Evolutionary conservation across 192 early-diverging fungal species (phyloP).

Genomic region (Mortierella hygrophila): DNA sequence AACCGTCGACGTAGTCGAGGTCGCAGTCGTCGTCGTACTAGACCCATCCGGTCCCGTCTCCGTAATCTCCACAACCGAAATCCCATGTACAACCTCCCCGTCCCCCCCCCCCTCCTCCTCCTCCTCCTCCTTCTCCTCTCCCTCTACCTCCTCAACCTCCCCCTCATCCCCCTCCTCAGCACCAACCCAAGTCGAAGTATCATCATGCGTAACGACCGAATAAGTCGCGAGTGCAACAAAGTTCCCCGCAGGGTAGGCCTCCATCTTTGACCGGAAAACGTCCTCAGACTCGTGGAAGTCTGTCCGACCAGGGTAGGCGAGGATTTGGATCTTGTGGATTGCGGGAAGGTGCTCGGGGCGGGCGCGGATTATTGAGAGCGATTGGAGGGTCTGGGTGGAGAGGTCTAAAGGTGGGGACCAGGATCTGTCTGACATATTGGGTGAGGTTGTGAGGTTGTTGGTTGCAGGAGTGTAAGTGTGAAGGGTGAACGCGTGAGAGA

Average conservation of each 20-base stretch:
- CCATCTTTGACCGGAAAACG: slow-evolving; percentile 39
- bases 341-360: slow-evolving; percentile 30
- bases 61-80: slow-evolving; percentile 39
- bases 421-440: slow-evolving; percentile 12
- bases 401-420: slow-evolving; percentile 50
- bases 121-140: not conserved
- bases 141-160: not conserved
- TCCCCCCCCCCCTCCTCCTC: not conserved
- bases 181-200: slow-evolving; percentile 28
- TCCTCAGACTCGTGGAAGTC: slow-evolving; percentile 41
- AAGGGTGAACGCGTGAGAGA: not conserved
- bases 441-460: not conserved
- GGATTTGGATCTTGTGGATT: slow-evolving; percentile 35
- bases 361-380: slow-evolving; percentile 27
- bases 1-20: not conserved
- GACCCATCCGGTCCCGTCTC: slow-evolving; percentile 30
- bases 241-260: slow-evolving; percentile 46
- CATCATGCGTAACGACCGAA: slow-evolving; percentile 45
- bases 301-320: slow-evolving; percentile 21
- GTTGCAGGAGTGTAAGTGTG: not conserved
- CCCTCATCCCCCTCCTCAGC: not conserved
- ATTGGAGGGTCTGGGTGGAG: slow-evolving; percentile 25
- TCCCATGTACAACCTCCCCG: not conserved
- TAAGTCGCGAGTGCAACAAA: slow-evolving; percentile 45
- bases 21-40: slow-evolving; percentile 7